These are phyloP conservation scores for Ganoderma multipileum DNA, from an alignment of 1,284 basidiomycete genomes.

Conservation along the genomic window DNA sequence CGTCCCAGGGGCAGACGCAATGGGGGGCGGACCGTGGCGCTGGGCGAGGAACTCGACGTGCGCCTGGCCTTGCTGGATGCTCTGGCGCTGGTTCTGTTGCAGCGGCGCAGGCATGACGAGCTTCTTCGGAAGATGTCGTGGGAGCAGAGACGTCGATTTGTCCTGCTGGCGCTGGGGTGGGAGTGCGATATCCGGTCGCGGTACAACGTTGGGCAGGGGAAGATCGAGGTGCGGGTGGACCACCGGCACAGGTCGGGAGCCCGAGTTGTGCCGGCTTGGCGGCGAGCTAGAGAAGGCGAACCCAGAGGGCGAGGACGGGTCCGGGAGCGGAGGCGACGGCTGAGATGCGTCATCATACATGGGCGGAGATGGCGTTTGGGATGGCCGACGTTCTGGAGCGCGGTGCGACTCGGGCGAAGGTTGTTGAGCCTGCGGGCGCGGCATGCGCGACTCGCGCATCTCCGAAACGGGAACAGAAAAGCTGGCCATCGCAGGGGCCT, in stretches of 20 bases:
- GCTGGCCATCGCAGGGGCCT: conserved; percentile 2
- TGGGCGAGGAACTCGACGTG: conserved; percentile 27
- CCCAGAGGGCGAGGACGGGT: conserved; percentile 23
- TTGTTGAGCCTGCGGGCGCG: conserved; percentile 10
- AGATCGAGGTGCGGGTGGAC: conserved; percentile 12
- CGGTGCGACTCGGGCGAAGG: neutral
- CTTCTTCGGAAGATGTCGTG: conserved; percentile 60
- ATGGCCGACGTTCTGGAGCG: neutral
- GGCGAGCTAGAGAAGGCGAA: conserved; percentile 6
- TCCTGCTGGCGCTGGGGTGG: conserved; percentile 32
- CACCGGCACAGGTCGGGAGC: conserved; percentile 10
- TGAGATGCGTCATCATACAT: conserved; percentile 15
- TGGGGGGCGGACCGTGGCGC: conserved; percentile 19
- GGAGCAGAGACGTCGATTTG: conserved; percentile 36
- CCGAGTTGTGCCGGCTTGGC: conserved; percentile 13
- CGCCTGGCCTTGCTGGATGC: conserved; percentile 18
- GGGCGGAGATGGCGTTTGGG: conserved; percentile 3
- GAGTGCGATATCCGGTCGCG: conserved; percentile 37
- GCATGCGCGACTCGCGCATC: conserved; percentile 13
- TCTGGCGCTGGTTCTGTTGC: conserved; percentile 31
- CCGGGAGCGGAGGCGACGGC: conserved; percentile 21
- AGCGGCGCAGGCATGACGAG: conserved; percentile 74
- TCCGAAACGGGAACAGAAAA: conserved; percentile 14
- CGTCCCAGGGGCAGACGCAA: conserved; percentile 3
- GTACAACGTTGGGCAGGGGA: conserved; percentile 18